Conservation (phyloP, 768 basidiomycete species). For the Phlebiopsis flavidoalba region DNA sequence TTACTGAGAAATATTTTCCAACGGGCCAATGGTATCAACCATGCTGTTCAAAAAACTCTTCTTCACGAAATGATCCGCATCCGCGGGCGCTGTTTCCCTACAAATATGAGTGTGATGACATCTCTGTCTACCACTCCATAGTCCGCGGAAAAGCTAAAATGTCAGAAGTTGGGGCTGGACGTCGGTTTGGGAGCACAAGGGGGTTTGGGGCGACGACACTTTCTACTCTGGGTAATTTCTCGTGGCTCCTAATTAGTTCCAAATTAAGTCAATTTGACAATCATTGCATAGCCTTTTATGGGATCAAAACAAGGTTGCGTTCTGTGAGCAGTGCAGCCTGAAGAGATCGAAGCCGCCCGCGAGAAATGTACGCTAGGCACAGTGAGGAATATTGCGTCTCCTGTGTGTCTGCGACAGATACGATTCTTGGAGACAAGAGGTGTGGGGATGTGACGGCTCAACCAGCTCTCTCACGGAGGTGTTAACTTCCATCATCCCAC, state of each 20-base stretch:
- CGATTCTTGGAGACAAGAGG: conserved; percentile 18
- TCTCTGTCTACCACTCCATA: conserved; percentile 49
- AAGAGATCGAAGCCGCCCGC: conserved; percentile 1
- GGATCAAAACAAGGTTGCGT: conserved; percentile 41
- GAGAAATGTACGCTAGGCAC: conserved; percentile 20
- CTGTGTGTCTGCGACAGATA: conserved; percentile 36
- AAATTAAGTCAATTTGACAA: not conserved
- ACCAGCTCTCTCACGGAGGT: not conserved
- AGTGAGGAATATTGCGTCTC: conserved; percentile 45
- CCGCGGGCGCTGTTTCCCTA: conserved; percentile 51
- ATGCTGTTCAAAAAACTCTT: conserved; percentile 60
- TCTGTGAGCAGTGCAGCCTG: conserved; percentile 38
- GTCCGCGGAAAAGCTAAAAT: conserved; percentile 53
- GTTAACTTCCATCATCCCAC: conserved; percentile 47
- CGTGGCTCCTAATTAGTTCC: not conserved
- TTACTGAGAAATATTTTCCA: not conserved
- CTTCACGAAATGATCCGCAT: conserved; percentile 65
- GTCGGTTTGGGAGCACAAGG: conserved; percentile 32
- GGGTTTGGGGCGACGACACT: conserved; percentile 36
- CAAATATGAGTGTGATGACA: conserved; percentile 54
- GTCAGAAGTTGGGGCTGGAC: conserved; percentile 19
- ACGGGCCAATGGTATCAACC: conserved; percentile 48
- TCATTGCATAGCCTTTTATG: conserved; percentile 40
- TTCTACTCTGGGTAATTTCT: conserved; percentile 42
- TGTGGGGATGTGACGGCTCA: conserved; percentile 23